Conservation (phyloP, 352 stramenopile genomes). For the Globisporangium apiculatum region DNA sequence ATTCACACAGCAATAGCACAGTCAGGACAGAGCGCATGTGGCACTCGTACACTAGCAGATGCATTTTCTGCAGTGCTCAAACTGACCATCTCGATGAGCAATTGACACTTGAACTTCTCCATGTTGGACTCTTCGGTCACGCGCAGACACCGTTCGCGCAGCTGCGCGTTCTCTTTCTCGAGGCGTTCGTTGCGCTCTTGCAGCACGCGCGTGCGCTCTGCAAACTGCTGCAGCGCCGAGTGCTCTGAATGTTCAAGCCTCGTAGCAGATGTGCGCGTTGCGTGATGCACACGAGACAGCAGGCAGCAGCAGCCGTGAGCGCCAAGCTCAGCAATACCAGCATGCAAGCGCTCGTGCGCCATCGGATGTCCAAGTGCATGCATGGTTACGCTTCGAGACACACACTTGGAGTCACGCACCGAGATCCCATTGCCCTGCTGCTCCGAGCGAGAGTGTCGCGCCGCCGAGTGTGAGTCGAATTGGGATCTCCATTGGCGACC, state of each 20-base stretch:
- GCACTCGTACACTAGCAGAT: neutral
- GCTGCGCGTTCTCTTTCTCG: conserved; percentile 51
- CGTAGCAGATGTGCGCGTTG: neutral
- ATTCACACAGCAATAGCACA: neutral
- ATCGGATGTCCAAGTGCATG: no score
- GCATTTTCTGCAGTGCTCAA: conserved; percentile 6
- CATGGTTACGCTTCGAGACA: neutral
- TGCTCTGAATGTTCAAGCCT: conserved; percentile 27
- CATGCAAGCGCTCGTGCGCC: no score
- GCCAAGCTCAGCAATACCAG: neutral
- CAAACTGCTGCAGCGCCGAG: conserved; percentile 34
- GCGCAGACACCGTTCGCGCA: conserved; percentile 48
- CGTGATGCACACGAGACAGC: neutral
- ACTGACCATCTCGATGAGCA: conserved; percentile 74
- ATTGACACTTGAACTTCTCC: conserved; percentile 85
- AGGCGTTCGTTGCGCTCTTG: conserved; percentile 37
- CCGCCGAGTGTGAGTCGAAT: conserved; percentile 53
- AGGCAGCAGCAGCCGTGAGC: neutral
- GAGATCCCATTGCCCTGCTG: conserved; percentile 50
- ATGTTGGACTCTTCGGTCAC: conserved; percentile 80
- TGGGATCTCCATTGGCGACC: conserved; percentile 36
- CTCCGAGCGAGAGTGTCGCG: conserved; percentile 35
- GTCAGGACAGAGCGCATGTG: neutral
- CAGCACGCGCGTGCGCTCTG: conserved; percentile 26
- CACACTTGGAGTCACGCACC: conserved; percentile 21